Evolutionary conservation across 805 yeast genomes (phyloP).

Genomic region (Dipodascus geniculatus): DNA sequence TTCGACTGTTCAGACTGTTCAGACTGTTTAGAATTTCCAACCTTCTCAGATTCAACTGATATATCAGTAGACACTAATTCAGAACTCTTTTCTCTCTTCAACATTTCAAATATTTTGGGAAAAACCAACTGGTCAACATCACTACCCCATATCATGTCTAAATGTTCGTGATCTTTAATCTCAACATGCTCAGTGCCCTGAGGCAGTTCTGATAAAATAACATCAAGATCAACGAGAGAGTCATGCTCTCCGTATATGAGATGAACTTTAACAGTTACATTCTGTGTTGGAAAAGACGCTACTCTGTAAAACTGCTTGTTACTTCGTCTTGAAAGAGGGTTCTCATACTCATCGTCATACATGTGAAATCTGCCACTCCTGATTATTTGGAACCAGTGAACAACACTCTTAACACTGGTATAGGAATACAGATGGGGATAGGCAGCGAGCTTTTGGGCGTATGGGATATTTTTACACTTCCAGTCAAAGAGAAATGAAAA

Average conservation of each 20-base stretch:
- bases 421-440: conserved; percentile 85
- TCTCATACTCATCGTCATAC: conserved; percentile 53
- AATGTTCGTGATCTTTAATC: conserved; percentile 67
- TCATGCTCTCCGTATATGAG: conserved; percentile 72
- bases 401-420: conserved; percentile 82
- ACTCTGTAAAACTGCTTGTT: conserved; percentile 33
- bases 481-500: conserved; percentile 66
- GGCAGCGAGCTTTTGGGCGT: conserved; percentile 60
- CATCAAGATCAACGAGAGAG: conserved; percentile 75
- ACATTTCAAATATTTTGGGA: conserved; percentile 16
- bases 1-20: too few relatives aligned
- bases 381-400: conserved; percentile 94
- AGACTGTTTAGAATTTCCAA: too few relatives aligned
- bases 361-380: conserved; percentile 68
- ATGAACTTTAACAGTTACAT: conserved; percentile 59
- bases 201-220: conserved; percentile 62
- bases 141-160: conserved; percentile 83
- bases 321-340: conserved; percentile 12
- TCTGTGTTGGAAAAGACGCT: conserved; percentile 53
- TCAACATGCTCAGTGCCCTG: conserved; percentile 34
- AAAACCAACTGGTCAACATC: conserved; percentile 34
- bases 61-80: too few relatives aligned
- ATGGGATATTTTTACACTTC: conserved; percentile 59
- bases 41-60: not conserved
- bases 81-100: conserved; percentile 1